These are phyloP conservation scores for Penicillium sp. DNA, from an alignment of 2,329 filamentous ascomycete species.

Conservation along the genomic window DNA sequence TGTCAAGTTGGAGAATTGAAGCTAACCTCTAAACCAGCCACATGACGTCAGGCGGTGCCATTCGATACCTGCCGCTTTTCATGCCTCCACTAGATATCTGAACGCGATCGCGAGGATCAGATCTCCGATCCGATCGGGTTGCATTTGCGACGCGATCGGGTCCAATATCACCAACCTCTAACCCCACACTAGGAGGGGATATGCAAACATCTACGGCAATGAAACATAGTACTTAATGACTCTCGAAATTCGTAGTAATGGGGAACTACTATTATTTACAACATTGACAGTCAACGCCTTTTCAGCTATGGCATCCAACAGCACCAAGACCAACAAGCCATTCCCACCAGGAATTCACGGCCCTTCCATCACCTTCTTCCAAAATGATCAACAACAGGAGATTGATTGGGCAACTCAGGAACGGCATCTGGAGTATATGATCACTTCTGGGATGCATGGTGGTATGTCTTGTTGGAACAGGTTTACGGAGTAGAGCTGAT, in stretches of 20 bases:
- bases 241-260: background rate
- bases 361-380: constrained; percentile 59
- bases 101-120: background rate
- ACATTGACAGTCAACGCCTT: background rate
- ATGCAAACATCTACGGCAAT: background rate
- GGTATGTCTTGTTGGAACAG: background rate
- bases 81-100: background rate
- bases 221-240: background rate
- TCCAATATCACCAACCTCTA: background rate
- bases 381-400: constrained; percentile 49
- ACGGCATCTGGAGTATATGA: constrained; percentile 55
- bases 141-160: background rate
- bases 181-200: background rate
- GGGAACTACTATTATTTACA: background rate
- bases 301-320: background rate
- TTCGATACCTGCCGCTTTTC: no score
- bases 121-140: background rate
- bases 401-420: constrained; percentile 58
- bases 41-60: background rate
- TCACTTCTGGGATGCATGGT: constrained; percentile 24
- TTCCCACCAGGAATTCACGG: constrained; percentile 52
- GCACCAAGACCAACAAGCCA: background rate
- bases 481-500: constrained; percentile 47
- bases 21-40: background rate
- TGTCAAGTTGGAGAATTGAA: background rate